Base-by-base conservation (phyloP, 2,329 filamentous ascomycete genomes). In the Fonsecaea pedrosoi region DNA sequence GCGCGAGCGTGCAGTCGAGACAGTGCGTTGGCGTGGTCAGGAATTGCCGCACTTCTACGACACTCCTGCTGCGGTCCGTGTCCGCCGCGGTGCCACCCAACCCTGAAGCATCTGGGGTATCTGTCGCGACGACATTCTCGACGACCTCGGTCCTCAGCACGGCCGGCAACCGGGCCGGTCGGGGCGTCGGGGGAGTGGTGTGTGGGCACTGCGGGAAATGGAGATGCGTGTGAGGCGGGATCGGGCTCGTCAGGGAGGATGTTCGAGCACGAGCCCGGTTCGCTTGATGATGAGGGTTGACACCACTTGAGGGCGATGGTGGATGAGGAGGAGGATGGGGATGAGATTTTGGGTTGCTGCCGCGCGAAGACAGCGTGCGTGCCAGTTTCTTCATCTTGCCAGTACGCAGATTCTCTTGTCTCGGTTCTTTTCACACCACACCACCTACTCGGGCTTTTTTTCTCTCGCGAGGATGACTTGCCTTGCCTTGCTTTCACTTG, bases 371-470 rank as follows among this genome's bases (percentile, higher is more conserved):
- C 15, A 67, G 60, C 12, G 21, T 32, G 38, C 65, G 65, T 6
- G 60, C 61, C 38, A 67, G 56, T 54, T 64, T 67, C 65, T 67
- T 67, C 61, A 67, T 67, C 18, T 37, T 61, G 45, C 25, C 42
- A 25, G 25, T 25, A 25, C 25, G 25, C 25, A 25, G 25, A 25
- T 25, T 25, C 1, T 25, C 25, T 25, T 25, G 25, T 25, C 25
- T 25, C 25, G 25, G 25, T 25, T 25, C 25, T 25, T 25, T 25
- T 25, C 25, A 25, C 25, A 25, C 25, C 25, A 25, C 25, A 25
- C 25, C 25, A 25, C 25, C 2, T 25, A 25, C 25, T 2, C 25
- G 25, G 25, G 25, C 0, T 25, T 25, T 25, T 3, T 25, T 25
- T 25, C 25, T 25, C 25, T 25, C 25, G 25, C 25, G 25, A 25